Evolutionary conservation across 140 eudicot species (phyloP), one percentile per base, ranked within the genome.

Genomic region (Cichorium intybus): DNA sequence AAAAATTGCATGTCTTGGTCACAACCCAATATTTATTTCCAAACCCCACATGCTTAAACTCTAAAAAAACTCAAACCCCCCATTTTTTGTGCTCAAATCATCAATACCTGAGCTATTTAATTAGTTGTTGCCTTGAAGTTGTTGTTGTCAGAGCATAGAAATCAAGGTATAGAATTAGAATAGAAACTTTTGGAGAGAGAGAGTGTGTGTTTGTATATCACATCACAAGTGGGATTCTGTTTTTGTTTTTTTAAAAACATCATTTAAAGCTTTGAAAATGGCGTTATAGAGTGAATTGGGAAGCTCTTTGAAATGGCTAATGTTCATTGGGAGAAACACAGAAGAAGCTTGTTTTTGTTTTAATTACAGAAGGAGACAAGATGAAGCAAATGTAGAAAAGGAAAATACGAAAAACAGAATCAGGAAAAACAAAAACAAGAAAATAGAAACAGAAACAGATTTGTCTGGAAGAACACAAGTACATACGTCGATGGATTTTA

Each of bases 1-100:
- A 41, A 64, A 68, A 56, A 33, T 61, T 81, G 81, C 95, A 90
- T 86, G 92, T 84, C 86, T 84, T 81, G 87, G 72, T 75, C 90
- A 75, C 81, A 69, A 68, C 94, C 87, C 80, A 70, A 71, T 81
- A 81, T 84, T 75, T 68, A 79, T 79, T 61, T 73, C 57, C 78
- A 81, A 77, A 63, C 71, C 62, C 76, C 95, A 90, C 95, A 87
- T 82, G 90, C 71, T 78, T 64, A 51, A 73, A 59, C 88, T 75
- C 86, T 73, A 48, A 61, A 77, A 78, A 56, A 77, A 70, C 82
- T 46, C 77, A 62, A 77, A 61, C 70, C 73, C 68, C 26, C 66
- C 79, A 77, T 73, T 52, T 76, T 79, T 56, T 56, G 70, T 68
- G 72, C 71, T 49, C 69, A 75, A 52, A 75, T 68, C 80, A 75